phyloP scores from a whole-genome alignment of 192 early-diverging fungal species.

The Paraglomus brasilianum region DNA sequence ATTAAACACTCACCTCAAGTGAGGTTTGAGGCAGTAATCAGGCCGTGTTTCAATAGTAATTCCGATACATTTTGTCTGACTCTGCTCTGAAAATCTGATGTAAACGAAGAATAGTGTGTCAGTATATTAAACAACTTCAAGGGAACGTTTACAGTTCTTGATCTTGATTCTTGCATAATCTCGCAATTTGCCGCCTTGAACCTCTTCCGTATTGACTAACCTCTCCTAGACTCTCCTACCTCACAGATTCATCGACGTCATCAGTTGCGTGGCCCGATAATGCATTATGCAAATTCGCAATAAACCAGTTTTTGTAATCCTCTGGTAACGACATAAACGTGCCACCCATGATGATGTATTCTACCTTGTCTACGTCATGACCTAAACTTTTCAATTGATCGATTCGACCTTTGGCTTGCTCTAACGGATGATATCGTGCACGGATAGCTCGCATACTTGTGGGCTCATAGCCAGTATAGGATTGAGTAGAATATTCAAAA shows the following conservation, averaged over 20 bases:
- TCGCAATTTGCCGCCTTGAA: no score
- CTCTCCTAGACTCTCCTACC: constrained; percentile 39
- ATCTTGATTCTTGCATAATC: constrained; percentile 16
- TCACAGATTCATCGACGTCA: constrained; percentile 96
- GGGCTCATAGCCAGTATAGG: constrained; percentile 99
- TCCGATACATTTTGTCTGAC: constrained; percentile 95
- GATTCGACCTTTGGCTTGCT: constrained; percentile 90
- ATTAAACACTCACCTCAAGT: constrained; percentile 55
- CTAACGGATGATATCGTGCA: constrained; percentile 96
- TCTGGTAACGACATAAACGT: constrained; percentile 97
- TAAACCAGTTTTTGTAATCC: constrained; percentile 98
- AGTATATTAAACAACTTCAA: no score
- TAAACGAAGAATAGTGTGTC: constrained; percentile 3
- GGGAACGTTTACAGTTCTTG: no score
- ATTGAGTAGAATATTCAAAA: constrained; percentile 99
- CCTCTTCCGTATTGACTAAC: no score
- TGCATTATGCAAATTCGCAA: constrained; percentile 93
- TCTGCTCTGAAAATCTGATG: constrained; percentile 87
- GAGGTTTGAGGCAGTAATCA: constrained; percentile 97
- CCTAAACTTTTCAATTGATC: constrained; percentile 93
- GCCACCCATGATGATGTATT: constrained; percentile 99
- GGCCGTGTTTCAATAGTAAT: constrained; percentile 99
- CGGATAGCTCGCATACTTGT: constrained; percentile 98
- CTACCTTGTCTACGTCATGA: constrained; percentile 95
- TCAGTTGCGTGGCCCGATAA: constrained; percentile 87